A percentile compares a stretch with the other conserved stretches of the same genome.
These are phyloP conservation scores for Triticum timopheevii DNA, from an alignment of 176 grass and related monocot genomes.

Conservation along the genomic window DNA sequence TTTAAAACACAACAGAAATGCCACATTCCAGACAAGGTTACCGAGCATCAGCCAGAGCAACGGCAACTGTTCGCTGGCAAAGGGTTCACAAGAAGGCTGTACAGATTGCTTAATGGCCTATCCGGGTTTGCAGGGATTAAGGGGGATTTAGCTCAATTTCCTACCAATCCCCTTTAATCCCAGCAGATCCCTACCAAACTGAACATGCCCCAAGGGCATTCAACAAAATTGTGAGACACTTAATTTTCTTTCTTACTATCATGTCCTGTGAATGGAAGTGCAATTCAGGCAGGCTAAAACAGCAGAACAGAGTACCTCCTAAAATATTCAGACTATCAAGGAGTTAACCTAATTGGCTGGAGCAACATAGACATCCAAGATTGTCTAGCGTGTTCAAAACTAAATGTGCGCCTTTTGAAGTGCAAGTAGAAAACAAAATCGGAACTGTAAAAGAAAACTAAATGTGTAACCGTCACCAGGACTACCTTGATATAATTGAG, in stretches of 20 bases:
- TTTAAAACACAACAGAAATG: background rate
- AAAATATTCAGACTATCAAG: background rate
- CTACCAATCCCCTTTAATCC: too few species aligned
- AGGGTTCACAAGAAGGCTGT: too few species aligned
- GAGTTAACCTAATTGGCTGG: background rate
- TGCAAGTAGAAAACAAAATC: background rate
- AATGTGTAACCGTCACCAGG: background rate
- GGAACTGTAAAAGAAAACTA: background rate
- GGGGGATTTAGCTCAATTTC: background rate
- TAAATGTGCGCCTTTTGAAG: background rate
- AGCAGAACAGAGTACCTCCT: background rate
- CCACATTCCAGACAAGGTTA: background rate
- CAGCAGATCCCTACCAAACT: too few species aligned
- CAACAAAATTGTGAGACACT: slow-evolving; percentile 6
- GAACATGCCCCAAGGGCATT: background rate
- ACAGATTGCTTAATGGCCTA: background rate
- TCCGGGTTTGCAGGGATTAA: background rate
- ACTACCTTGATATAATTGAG: slow-evolving; percentile 85
- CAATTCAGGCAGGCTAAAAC: background rate
- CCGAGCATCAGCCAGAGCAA: background rate
- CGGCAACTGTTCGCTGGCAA: background rate
- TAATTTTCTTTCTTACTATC: background rate
- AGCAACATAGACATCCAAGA: background rate
- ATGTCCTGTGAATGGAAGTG: background rate
- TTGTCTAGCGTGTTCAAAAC: background rate